Conservation (phyloP, 2,329 filamentous ascomycete species). For the Monilinia fructicola region DNA sequence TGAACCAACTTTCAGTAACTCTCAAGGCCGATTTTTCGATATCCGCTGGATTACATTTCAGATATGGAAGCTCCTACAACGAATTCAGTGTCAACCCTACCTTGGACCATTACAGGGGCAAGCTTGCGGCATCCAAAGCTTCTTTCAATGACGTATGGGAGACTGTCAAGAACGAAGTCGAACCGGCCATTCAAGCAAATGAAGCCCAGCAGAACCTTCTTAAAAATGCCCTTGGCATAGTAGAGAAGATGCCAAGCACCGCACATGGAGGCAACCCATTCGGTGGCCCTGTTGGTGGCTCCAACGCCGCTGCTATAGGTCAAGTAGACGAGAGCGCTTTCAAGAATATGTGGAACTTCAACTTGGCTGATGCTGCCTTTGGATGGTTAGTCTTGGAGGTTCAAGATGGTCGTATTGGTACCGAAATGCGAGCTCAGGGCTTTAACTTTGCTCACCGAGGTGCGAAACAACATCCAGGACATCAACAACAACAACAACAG, state of each 20-base stretch:
- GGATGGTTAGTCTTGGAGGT: constrained; percentile 94
- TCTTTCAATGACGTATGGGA: constrained; percentile 99
- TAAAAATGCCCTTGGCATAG: constrained; percentile 85
- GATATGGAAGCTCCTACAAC: constrained; percentile 98
- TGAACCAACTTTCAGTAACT: constrained; percentile 96
- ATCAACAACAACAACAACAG: constrained; percentile 38
- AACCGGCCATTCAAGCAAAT: constrained; percentile 90
- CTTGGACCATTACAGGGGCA: constrained; percentile 95
- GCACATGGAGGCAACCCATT: constrained; percentile 97
- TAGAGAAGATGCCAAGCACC: constrained; percentile 96
- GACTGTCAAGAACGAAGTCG: constrained; percentile 93
- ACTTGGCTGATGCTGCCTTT: constrained; percentile 94
- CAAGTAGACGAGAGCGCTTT: constrained; percentile 98
- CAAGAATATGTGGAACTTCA: constrained; percentile 99
- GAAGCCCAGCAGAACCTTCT: constrained; percentile 90
- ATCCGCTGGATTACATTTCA: constrained; percentile 95
- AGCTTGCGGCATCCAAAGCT: constrained; percentile 94
- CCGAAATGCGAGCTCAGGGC: constrained; percentile 96
- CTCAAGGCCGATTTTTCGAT: constrained; percentile 98
- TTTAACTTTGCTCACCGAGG: constrained; percentile 99
- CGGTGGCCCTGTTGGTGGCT: constrained; percentile 76
- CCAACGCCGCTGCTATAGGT: constrained; percentile 65
- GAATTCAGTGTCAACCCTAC: constrained; percentile 99
- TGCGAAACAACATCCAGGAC: constrained; percentile 66
- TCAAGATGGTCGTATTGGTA: constrained; percentile 92